Percentiles rank a stretch among this genome's conserved stretches.
These are phyloP conservation scores for Erodium moschatum DNA, from an alignment of 441 rosid species.

Conservation along the genomic window DNA sequence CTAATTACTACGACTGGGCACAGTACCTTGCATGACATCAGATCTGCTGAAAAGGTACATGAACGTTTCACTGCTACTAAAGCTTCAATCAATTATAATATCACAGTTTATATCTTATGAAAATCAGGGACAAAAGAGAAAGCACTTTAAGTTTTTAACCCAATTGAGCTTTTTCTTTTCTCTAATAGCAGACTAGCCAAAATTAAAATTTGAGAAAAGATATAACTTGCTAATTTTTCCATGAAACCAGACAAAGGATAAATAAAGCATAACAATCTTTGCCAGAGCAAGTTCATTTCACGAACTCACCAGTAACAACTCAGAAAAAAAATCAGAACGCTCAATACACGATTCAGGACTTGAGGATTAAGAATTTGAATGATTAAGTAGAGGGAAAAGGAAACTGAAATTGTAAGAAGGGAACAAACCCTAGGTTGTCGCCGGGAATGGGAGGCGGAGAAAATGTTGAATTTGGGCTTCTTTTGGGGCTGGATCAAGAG, in stretches of 20 bases:
- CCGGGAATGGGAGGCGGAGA: slow-evolving; percentile 51
- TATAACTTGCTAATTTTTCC: background rate
- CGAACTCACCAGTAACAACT: background rate
- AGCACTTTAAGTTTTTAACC: too few relatives aligned
- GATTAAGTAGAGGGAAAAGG: background rate
- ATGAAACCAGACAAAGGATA: background rate
- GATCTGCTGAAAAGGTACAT: background rate
- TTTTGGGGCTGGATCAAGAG: slow-evolving; percentile 39
- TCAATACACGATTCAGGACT: background rate
- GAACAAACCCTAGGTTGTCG: slow-evolving; percentile 47
- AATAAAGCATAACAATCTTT: background rate
- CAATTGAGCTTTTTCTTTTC: too few relatives aligned
- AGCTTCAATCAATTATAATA: background rate
- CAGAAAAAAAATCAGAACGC: too few relatives aligned
- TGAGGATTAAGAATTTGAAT: background rate
- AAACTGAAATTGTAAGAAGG: background rate
- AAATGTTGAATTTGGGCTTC: slow-evolving; percentile 68
- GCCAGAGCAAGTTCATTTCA: background rate
- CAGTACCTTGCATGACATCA: background rate
- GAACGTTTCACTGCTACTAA: background rate
- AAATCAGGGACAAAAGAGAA: too few relatives aligned
- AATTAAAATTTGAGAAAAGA: too few relatives aligned
- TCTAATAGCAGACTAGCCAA: too few relatives aligned
- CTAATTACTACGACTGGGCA: background rate
- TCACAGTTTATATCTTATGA: background rate